phyloP scores from a whole-genome alignment of 2,329 filamentous ascomycete species.

The Fusarium keratoplasticum region DNA sequence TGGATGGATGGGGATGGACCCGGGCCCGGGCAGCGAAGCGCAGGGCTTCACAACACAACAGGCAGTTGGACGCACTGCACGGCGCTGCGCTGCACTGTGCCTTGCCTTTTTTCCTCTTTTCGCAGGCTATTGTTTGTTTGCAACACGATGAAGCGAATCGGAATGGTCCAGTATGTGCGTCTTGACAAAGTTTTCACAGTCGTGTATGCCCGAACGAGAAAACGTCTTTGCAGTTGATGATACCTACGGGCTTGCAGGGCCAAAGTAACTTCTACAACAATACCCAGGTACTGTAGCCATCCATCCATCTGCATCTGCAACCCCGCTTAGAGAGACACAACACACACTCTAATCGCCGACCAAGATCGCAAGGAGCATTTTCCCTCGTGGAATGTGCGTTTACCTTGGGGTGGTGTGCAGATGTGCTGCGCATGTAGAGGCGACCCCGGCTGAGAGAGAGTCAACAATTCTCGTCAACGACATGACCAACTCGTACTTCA shows the following conservation, averaged over 20 bases:
- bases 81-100: neutral
- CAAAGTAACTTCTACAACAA: neutral
- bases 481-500: neutral
- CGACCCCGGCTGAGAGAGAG: neutral
- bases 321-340: conserved; percentile 26
- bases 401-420: conserved; percentile 16
- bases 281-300: neutral
- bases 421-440: neutral
- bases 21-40: neutral
- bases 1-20: neutral
- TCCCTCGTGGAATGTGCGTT: conserved; percentile 32
- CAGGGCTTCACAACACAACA: conserved; percentile 1
- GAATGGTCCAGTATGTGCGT: neutral
- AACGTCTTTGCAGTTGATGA: conserved; percentile 5
- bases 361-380: conserved; percentile 32
- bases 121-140: neutral
- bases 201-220: neutral
- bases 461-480: neutral
- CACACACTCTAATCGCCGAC: conserved; percentile 23
- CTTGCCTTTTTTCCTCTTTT: conserved; percentile 1
- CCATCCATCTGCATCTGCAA: conserved; percentile 9
- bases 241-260: neutral
- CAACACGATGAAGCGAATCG: conserved; percentile 9
- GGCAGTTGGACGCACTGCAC: neutral
- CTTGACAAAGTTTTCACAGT: neutral